Base-by-base conservation (phyloP, 805 yeast species). In the Candida sphagnicola region DNA sequence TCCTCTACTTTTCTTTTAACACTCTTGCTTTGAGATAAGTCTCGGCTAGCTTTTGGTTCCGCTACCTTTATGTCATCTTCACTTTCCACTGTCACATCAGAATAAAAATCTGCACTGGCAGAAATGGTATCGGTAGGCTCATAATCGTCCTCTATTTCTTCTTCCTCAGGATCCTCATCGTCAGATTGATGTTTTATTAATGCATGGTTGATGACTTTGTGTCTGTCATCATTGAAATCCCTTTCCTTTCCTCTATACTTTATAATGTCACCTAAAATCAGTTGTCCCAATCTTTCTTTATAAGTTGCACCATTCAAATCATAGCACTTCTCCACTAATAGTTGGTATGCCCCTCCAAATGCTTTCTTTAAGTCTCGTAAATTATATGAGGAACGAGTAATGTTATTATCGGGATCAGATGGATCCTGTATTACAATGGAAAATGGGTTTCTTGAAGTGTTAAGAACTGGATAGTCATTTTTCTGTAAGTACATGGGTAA, bases 341-440 rank as follows among this genome's bases (percentile, higher is more conserved):
- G 56, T 53, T 85, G 93, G 63, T 72, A 89, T 0, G 96, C 96
- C 29, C 95, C 95, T 13, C 82, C 81, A 64, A 91, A 89, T 0
- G 96, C 87, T 49, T 87, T 80, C 54, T 85, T 86, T 40, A 91
- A 74, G 50, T 82, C 86, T 28, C 87, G 62, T 30, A 87, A 65
- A 56, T 89, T 89, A 64, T 80, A 87, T 1, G 95, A 80, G 4
- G 96, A 86, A 48, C 95, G 70, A 33, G 93, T 80, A 34, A 91
- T 82, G 56, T 91, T 91, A 54, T 91, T 91, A n/a, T 66, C 46
- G 2, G 80, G 67, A 53, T 90, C 96, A 35, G 83, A 81, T 1
- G 98, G 98, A 55, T 91, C 98, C 59, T 85, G 91, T 21, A 91
- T 85, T 1, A 88, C 82, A 28, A 89, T 60, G 1, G 85, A 60